Evolutionary conservation across 192 early-diverging fungal genomes (phyloP).

Genomic region (Backusella luteola): DNA sequence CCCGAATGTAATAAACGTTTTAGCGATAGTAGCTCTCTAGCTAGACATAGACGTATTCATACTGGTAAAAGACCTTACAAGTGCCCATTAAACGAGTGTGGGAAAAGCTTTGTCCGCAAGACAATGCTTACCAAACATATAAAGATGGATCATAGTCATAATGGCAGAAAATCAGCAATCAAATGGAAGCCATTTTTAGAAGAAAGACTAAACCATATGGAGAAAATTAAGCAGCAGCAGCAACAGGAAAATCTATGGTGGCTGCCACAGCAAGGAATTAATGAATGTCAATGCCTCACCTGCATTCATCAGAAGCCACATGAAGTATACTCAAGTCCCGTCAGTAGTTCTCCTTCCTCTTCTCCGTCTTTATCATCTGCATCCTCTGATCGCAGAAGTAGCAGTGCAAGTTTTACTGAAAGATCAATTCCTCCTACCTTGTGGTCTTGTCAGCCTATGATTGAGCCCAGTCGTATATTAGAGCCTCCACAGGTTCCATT

Average conservation of each 20-base stretch:
- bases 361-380: slow-evolving; percentile 36
- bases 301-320: slow-evolving; percentile 33
- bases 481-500: neutral
- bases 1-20: slow-evolving; percentile 73
- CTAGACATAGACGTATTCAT: slow-evolving; percentile 66
- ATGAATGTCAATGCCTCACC: slow-evolving; percentile 19
- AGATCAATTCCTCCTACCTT: neutral
- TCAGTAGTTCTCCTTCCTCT: slow-evolving; percentile 1
- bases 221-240: slow-evolving; percentile 10
- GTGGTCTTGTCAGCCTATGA: neutral
- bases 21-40: slow-evolving; percentile 72
- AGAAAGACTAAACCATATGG: slow-evolving; percentile 22
- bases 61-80: slow-evolving; percentile 43
- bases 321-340: neutral
- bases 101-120: slow-evolving; percentile 52
- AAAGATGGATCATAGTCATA: slow-evolving; percentile 22
- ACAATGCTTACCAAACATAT: slow-evolving; percentile 55
- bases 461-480: neutral
- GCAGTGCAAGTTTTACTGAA: slow-evolving; percentile 40
- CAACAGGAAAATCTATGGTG: slow-evolving; percentile 41
- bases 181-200: slow-evolving; percentile 38
- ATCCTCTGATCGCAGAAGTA: slow-evolving; percentile 42
- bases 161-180: slow-evolving; percentile 24
- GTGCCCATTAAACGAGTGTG: slow-evolving; percentile 31
- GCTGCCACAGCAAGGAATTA: neutral